phyloP scores from a whole-genome alignment of 768 basidiomycete species.

The Tephrocybe rancida region DNA sequence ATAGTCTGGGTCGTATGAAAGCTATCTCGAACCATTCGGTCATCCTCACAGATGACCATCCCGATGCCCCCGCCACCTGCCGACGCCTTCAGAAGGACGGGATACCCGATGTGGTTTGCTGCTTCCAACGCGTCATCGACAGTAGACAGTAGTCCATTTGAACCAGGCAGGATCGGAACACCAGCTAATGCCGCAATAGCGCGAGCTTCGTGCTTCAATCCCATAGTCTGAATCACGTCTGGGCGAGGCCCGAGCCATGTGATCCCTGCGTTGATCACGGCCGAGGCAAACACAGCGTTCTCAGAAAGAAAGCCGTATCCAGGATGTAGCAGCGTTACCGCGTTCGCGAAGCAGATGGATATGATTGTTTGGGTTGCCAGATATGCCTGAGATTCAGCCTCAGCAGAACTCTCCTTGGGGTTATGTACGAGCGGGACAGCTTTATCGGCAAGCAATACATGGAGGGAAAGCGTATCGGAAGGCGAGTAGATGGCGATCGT shows the following conservation, averaged over 20 bases:
- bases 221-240: slow-evolving; percentile 54
- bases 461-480: slow-evolving; percentile 58
- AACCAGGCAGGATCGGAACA: slow-evolving; percentile 60
- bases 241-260: slow-evolving; percentile 61
- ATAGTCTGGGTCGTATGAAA: slow-evolving; percentile 40
- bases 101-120: slow-evolving; percentile 51
- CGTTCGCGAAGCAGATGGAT: slow-evolving; percentile 38
- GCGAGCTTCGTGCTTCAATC: slow-evolving; percentile 63
- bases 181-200: slow-evolving; percentile 45
- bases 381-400: slow-evolving; percentile 48
- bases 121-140: slow-evolving; percentile 41
- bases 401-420: neutral
- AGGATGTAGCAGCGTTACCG: slow-evolving; percentile 58
- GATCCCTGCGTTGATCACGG: slow-evolving; percentile 48
- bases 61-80: slow-evolving; percentile 76
- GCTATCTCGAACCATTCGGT: slow-evolving; percentile 34
- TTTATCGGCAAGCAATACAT: slow-evolving; percentile 59
- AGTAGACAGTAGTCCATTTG: slow-evolving; percentile 44
- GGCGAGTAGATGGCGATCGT: slow-evolving; percentile 63
- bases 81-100: slow-evolving; percentile 68
- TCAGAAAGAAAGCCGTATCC: slow-evolving; percentile 72
- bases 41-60: slow-evolving; percentile 52
- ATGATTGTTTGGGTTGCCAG: slow-evolving; percentile 40
- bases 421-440: slow-evolving; percentile 35
- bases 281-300: slow-evolving; percentile 55